phyloP scores from a whole-genome alignment of 179 eudicot species.

The Spinacia oleracea region DNA sequence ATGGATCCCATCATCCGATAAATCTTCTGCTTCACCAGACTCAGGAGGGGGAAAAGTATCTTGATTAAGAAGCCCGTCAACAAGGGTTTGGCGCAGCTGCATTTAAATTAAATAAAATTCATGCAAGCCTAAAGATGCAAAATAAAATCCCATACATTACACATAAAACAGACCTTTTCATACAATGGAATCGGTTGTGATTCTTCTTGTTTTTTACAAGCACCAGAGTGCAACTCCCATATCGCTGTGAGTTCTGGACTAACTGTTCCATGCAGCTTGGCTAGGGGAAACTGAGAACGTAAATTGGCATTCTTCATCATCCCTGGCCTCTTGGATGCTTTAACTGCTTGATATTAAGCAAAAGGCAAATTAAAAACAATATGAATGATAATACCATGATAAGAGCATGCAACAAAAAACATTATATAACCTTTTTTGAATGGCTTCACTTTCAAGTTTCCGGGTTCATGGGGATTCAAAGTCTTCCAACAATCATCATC shows the following conservation, averaged over 20 bases:
- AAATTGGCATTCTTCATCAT: slow-evolving; percentile 32
- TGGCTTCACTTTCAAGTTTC: slow-evolving; percentile 79
- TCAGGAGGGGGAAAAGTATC: slow-evolving; percentile 36
- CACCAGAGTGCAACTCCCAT: slow-evolving; percentile 51
- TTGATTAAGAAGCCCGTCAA: slow-evolving; percentile 38
- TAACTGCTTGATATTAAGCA: slow-evolving; percentile 51
- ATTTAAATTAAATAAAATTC: slow-evolving; percentile 27
- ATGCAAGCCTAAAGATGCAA: slow-evolving; percentile 21
- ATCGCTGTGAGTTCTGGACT: slow-evolving; percentile 55
- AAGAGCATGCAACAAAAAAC: slow-evolving; percentile 17
- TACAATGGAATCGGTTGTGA: slow-evolving; percentile 54
- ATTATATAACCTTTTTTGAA: slow-evolving; percentile 63
- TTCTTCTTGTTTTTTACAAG: slow-evolving; percentile 37
- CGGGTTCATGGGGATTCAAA: slow-evolving; percentile 89
- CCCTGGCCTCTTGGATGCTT: slow-evolving; percentile 38
- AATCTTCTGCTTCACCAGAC: slow-evolving; percentile 43
- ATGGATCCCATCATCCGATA: slow-evolving; percentile 47
- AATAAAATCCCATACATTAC: background rate
- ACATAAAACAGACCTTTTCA: slow-evolving; percentile 63
- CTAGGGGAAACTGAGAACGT: slow-evolving; percentile 64
- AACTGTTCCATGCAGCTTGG: slow-evolving; percentile 61
- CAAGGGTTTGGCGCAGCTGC: slow-evolving; percentile 80
- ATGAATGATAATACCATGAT: background rate
- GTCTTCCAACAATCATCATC: slow-evolving; percentile 92
- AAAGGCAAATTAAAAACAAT: slow-evolving; percentile 12